A percentile compares a stretch with the other conserved stretches of the same genome.
Evolutionary conservation across 78 protist species (phyloP).

Genomic region (slime mould (Dictyostelium discoideum)): DNA sequence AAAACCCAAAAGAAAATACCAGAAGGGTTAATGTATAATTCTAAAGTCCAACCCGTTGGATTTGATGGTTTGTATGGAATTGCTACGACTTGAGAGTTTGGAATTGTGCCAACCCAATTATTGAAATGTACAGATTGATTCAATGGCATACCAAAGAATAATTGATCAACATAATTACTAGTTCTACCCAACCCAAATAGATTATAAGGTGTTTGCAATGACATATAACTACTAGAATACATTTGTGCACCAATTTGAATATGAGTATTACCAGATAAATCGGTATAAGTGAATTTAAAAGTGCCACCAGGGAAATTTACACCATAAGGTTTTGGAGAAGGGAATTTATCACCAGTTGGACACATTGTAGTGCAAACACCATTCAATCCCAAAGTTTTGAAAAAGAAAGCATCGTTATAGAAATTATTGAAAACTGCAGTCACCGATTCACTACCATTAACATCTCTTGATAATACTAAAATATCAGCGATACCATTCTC

Average conservation of each 20-base stretch:
- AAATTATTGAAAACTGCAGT: slow-evolving; percentile 74
- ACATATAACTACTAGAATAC: slow-evolving; percentile 41
- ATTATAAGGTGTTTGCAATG: slow-evolving; percentile 81
- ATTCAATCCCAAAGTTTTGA: slow-evolving; percentile 83
- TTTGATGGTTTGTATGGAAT: slow-evolving; percentile 56
- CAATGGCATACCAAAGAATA: slow-evolving; percentile 78
- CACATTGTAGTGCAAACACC: slow-evolving; percentile 86
- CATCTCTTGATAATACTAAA: neutral
- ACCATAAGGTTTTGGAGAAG: slow-evolving; percentile 82
- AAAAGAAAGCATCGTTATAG: slow-evolving; percentile 82
- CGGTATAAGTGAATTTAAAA: slow-evolving; percentile 69
- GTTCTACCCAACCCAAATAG: slow-evolving; percentile 83
- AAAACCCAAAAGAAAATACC: slow-evolving; percentile 84
- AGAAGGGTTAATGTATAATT: slow-evolving; percentile 77
- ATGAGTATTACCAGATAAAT: slow-evolving; percentile 62
- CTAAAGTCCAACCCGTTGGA: slow-evolving; percentile 73
- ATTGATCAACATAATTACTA: slow-evolving; percentile 68
- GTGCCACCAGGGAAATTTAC: slow-evolving; percentile 84
- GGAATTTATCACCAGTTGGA: slow-evolving; percentile 51
- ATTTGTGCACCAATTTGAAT: slow-evolving; percentile 82
- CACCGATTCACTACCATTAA: neutral
- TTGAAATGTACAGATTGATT: slow-evolving; percentile 63
- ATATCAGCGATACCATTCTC: slow-evolving; percentile 74
- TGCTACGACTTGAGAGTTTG: slow-evolving; percentile 83
- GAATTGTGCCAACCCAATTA: slow-evolving; percentile 83